These are phyloP conservation scores for Eucalyptus paniculata DNA, from an alignment of 345 rosid genomes.

Conservation along the genomic window DNA sequence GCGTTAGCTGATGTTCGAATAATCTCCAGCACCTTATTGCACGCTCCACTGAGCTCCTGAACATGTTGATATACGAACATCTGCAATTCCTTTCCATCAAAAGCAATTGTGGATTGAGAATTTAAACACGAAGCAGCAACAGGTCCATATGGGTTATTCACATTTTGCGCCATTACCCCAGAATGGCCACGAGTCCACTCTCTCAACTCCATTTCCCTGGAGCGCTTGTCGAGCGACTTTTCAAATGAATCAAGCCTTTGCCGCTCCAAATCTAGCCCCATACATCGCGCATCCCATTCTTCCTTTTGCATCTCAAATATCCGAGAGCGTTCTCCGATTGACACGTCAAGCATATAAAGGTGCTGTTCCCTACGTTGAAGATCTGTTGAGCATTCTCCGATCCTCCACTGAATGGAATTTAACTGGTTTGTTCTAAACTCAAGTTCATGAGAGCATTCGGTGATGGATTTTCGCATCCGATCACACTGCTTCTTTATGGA, in stretches of 20 bases:
- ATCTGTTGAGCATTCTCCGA: not conserved
- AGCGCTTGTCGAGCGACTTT: not conserved
- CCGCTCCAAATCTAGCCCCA: not conserved
- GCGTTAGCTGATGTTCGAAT: constrained; percentile 23
- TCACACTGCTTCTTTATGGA: constrained; percentile 3
- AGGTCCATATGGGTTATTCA: not conserved
- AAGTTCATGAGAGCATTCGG: constrained; percentile 1
- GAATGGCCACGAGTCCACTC: not conserved
- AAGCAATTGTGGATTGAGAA: not conserved
- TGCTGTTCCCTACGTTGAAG: constrained; percentile 1
- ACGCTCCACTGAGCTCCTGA: constrained; percentile 3
- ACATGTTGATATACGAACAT: constrained; percentile 17
- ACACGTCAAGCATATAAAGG: not conserved
- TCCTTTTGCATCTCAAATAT: constrained; percentile 1
- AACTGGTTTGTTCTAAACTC: not conserved
- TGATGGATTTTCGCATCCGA: not conserved
- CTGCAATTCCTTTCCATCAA: constrained; percentile 20
- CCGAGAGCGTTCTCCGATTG: not conserved
- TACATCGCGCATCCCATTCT: not conserved
- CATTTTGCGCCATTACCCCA: not conserved
- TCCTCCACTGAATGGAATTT: not conserved
- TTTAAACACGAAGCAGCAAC: not conserved
- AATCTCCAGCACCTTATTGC: constrained; percentile 1
- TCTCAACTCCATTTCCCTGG: not conserved
- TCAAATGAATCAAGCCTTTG: not conserved